Evolutionary conservation across 352 stramenopile genomes (phyloP).

Genomic region (Globisporangium iwayamae): DNA sequence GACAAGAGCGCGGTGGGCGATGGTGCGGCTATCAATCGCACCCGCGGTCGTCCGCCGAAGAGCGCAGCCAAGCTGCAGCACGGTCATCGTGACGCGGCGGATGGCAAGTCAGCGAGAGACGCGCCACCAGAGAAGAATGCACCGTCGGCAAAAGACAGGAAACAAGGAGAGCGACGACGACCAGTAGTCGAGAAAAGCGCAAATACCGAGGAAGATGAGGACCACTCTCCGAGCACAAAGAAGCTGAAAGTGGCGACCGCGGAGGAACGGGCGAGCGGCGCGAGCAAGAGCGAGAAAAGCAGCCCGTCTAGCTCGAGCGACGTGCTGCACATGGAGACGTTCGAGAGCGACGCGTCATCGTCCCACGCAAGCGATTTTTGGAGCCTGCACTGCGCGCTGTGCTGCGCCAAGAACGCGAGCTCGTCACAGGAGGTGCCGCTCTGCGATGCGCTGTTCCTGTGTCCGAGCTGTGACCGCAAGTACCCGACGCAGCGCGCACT

Average conservation of each 20-base stretch:
- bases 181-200: not conserved
- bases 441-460: constrained; percentile 64
- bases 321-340: constrained; percentile 40
- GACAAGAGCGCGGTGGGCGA: constrained; percentile 11
- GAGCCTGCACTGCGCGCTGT: constrained; percentile 67
- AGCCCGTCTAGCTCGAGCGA: constrained; percentile 70
- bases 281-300: constrained; percentile 37
- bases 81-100: not conserved
- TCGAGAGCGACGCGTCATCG: constrained; percentile 24
- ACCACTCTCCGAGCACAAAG: not conserved
- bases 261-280: not conserved
- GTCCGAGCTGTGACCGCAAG: constrained; percentile 71
- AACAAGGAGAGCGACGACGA: not conserved
- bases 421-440: constrained; percentile 19
- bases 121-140: not conserved
- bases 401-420: constrained; percentile 36
- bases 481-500: constrained; percentile 80
- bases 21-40: constrained; percentile 31
- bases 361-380: constrained; percentile 25
- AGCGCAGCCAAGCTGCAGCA: constrained; percentile 35
- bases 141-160: constrained; percentile 1
- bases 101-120: not conserved
- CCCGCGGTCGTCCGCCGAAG: constrained; percentile 39
- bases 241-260: constrained; percentile 16
- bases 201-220: not conserved